Conservation (phyloP, 345 rosid species). For the Luvunga scandens region DNA sequence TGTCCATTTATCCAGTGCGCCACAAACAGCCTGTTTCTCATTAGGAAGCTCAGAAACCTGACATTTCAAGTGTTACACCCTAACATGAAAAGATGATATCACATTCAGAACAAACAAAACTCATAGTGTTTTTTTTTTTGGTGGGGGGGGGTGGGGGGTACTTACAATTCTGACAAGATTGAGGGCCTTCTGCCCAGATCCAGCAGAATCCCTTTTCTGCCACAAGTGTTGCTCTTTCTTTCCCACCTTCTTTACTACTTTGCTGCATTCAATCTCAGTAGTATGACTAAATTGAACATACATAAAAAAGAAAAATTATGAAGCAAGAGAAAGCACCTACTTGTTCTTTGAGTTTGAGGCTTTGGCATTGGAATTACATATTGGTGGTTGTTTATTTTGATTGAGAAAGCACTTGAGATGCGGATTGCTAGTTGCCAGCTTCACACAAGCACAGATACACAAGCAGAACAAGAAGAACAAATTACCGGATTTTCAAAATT, state of each 20-base stretch:
- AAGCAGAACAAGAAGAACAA: neutral
- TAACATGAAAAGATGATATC: neutral
- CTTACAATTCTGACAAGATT: conserved; percentile 70
- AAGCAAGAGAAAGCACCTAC: conserved; percentile 30
- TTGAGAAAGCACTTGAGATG: conserved; percentile 30
- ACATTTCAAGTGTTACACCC: conserved; percentile 9
- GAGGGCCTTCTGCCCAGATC: conserved; percentile 75
- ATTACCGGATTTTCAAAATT: neutral
- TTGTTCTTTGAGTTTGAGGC: conserved; percentile 28
- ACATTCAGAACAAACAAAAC: no score
- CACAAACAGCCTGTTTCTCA: conserved; percentile 80
- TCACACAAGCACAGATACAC: neutral
- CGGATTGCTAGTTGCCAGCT: conserved; percentile 14
- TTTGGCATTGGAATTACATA: conserved; percentile 21
- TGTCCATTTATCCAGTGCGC: conserved; percentile 76
- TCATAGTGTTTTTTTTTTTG: no score
- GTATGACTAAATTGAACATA: conserved; percentile 6
- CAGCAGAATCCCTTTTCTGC: conserved; percentile 78
- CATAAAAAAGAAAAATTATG: neutral
- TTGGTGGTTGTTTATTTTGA: conserved; percentile 14
- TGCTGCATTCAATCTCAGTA: conserved; percentile 32
- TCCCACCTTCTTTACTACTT: conserved; percentile 38
- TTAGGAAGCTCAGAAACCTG: conserved; percentile 78
- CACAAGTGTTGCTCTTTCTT: conserved; percentile 66
- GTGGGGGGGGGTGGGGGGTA: no score